Evolutionary conservation across 2,329 filamentous ascomycete species (phyloP).

Genomic region (Fusarium tupiense): DNA sequence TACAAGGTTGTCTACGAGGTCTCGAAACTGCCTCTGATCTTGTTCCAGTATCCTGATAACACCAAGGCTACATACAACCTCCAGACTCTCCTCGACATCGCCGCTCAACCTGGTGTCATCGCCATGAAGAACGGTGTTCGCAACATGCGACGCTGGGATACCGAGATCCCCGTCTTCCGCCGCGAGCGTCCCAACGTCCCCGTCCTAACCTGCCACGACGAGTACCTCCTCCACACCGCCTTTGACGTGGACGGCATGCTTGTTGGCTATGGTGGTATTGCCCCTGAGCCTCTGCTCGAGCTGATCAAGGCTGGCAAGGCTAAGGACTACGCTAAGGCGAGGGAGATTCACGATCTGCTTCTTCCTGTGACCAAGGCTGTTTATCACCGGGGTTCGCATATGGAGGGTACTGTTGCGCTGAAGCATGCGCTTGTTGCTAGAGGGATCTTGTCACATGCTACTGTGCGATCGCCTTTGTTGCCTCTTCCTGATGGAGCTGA

Average conservation of each 20-base stretch:
- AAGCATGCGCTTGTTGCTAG: constrained; percentile 63
- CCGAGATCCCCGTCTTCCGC: constrained; percentile 63
- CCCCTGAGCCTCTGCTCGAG: constrained; percentile 59
- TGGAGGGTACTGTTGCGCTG: constrained; percentile 63
- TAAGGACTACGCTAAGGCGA: constrained; percentile 58
- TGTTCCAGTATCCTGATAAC: constrained; percentile 64
- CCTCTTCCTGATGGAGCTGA: constrained; percentile 34
- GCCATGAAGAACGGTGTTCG: constrained; percentile 67
- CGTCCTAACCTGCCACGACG: constrained; percentile 62
- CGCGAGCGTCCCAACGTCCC: constrained; percentile 59
- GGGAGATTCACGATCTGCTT: constrained; percentile 60
- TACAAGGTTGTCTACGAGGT: constrained; percentile 61
- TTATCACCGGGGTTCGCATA: constrained; percentile 64
- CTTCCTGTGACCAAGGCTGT: constrained; percentile 63
- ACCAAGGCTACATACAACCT: constrained; percentile 63
- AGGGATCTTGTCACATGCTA: constrained; percentile 60
- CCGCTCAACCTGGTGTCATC: constrained; percentile 61
- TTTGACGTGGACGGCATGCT: constrained; percentile 64
- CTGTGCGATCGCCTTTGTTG: constrained; percentile 57
- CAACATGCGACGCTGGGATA: constrained; percentile 67
- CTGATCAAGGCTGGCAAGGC: constrained; percentile 61
- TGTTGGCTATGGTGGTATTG: constrained; percentile 64
- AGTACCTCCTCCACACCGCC: constrained; percentile 61
- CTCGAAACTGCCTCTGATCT: constrained; percentile 59
- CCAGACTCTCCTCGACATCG: constrained; percentile 62